Base-by-base conservation (phyloP, 768 basidiomycete species). In the Candolleomyces eurysporus region DNA sequence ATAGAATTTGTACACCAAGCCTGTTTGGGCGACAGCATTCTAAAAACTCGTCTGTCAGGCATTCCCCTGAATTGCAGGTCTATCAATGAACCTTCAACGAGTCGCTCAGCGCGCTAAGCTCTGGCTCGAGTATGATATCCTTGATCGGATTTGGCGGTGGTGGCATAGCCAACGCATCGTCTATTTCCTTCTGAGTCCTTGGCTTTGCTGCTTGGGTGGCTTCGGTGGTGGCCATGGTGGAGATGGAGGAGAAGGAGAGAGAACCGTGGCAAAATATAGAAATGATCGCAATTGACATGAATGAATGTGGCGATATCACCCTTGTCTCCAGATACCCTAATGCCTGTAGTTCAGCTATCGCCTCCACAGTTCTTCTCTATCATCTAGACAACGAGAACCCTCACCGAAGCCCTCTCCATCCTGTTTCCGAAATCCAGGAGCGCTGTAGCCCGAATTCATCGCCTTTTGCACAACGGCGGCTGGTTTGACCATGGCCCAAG, bases 21-120 rank as follows among this genome's bases (percentile, higher is more conserved):
- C 89, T 2, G 89, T 87, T 71, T 85, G 90, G 4, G 90, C 74
- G 6, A 85, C 81, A n/a, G 85, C 84, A 65, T 84, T 85, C 89
- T 82, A 58, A 52, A 32, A 48, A 4, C 32, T 56, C 19, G 56
- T 56, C 43, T 17, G 17, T 19, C 21, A n/a, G 22, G 48, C 16
- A 17, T 21, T 11, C 16, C 21, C 6, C 10, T 7, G 13, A 19
- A 14, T 14, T 9, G 8, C 21, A 9, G n/a, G 26, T 13, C 21
- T 32, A 4, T 10, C 46, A 54, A 48, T 3, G 21, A 39, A 84
- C 90, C 78, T 85, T 85, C 26, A 92, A 76, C 69, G 82, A 87
- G 10, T 72, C 69, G 5, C 78, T 72, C 50, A 93, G 69, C 0
- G 84, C 87, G 39, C 77, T 77, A 63, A 87, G 78, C 72, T 93